Evolutionary conservation across 805 yeast species (phyloP).

Genomic region (Zygosaccharomyces lentus): DNA sequence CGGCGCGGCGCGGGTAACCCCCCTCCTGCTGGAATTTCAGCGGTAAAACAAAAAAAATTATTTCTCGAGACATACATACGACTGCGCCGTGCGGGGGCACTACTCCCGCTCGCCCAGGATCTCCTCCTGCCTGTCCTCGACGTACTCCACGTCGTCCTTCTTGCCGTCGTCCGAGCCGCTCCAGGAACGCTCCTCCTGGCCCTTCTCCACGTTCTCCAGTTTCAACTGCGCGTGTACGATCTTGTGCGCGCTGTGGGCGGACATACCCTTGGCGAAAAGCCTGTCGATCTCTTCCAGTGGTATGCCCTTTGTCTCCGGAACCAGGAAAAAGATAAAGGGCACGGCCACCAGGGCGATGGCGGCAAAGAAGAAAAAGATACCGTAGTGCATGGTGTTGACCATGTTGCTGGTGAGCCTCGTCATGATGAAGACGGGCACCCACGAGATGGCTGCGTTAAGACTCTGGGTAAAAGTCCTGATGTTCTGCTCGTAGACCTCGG

Average conservation of each 20-base stretch:
- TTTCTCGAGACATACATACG: no score
- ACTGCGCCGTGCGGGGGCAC: no score
- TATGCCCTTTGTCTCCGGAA: conserved; percentile 73
- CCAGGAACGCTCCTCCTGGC: background rate
- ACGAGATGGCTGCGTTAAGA: conserved; percentile 43
- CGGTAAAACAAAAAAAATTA: no score
- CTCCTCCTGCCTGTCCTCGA: background rate
- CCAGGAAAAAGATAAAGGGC: conserved; percentile 59
- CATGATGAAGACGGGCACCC: conserved; percentile 50
- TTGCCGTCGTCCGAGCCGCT: background rate
- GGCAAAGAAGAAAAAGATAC: conserved; percentile 40
- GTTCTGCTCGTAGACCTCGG: conserved; percentile 44
- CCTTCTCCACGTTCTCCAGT: conserved; percentile 11
- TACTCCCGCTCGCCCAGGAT: background rate
- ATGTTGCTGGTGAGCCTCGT: conserved; percentile 45
- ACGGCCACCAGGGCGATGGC: conserved; percentile 16
- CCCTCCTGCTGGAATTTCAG: no score
- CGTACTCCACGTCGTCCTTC: background rate
- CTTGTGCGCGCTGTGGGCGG: conserved; percentile 21
- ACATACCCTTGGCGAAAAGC: conserved; percentile 42
- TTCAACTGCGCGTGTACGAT: conserved; percentile 15
- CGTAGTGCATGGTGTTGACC: conserved; percentile 41
- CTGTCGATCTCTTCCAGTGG: conserved; percentile 76
- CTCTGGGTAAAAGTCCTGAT: conserved; percentile 43
- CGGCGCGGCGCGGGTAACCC: no score